Evolutionary conservation across 2,329 filamentous ascomycete genomes (phyloP), one percentile per base, ranked within the genome.

Genomic region (Pseudovirgaria hyperparasitica): DNA sequence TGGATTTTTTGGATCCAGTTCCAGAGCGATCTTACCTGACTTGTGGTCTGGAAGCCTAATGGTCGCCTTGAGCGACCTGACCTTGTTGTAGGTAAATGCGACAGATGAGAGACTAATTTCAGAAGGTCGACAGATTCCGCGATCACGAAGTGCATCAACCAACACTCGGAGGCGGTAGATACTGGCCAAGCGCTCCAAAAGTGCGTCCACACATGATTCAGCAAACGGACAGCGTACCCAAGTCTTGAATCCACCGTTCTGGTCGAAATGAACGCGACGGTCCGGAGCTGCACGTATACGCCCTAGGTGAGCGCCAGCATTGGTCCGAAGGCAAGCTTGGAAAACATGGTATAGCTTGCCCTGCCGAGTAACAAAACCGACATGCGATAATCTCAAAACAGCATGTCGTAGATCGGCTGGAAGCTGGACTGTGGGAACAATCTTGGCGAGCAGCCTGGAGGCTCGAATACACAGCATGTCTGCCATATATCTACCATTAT

Each of bases 141-240:
- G 62, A 58, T 29, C 71, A 60, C 48, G 40, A 35, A 86, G 67
- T 2, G 76, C 72, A 23, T 73, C 67, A 15, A 84, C 61, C 41
- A 81, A 82, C 22, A 68, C 67, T 20, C 82, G 73, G 16, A 90
- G 63, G 12, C 76, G 70, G 41, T 80, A 72, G 31, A 90, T 69
- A 9, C 73, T 69, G 38, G 71, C 66, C 23, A 85, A 58, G 16
- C 74, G 65, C 26, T 65, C 58, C 34, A 63, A 58, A 12, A 85
- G 60, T n/a, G 62, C 55, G 4, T 65, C 60, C 4, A 82, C 50
- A 9, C 77, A 62, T 1, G 72, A 60, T 23, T 61, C 56, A 12
- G 75, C 75, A 23, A 77, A 66, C 2, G 60, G 55, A 1, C 70
- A 66, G 7, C 66, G 62, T 19, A 82, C 55, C 6, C 66, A 61